phyloP scores from a whole-genome alignment of 2,329 filamentous ascomycete genomes.

The Pestalotiopsis sp. region DNA sequence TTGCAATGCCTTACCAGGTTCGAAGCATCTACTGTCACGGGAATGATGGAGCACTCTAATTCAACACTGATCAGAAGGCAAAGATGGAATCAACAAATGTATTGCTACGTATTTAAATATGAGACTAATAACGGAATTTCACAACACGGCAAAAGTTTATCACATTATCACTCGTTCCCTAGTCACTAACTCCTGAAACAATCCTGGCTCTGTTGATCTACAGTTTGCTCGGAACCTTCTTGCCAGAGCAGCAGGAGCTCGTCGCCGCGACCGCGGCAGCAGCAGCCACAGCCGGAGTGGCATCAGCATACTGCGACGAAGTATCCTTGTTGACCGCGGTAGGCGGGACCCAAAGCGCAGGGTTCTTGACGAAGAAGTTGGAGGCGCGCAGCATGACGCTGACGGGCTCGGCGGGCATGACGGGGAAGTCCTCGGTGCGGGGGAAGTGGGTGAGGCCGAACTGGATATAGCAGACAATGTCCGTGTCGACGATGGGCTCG shows the following conservation, averaged over 20 bases:
- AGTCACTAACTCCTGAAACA: too few relatives aligned
- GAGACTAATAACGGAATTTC: too few relatives aligned
- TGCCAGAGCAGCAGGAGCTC: background rate
- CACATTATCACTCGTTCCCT: too few relatives aligned
- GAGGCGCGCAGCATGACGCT: slow-evolving; percentile 16
- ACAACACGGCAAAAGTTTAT: too few relatives aligned
- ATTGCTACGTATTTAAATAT: background rate
- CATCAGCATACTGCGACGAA: slow-evolving; percentile 10
- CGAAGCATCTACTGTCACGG: too few relatives aligned
- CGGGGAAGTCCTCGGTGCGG: slow-evolving; percentile 55
- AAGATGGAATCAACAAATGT: too few relatives aligned
- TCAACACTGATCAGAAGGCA: too few relatives aligned
- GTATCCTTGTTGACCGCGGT: slow-evolving; percentile 9
- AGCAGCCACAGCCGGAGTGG: background rate
- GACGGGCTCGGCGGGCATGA: slow-evolving; percentile 19
- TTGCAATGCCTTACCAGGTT: too few relatives aligned
- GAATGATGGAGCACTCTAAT: too few relatives aligned
- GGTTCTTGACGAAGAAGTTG: slow-evolving; percentile 18
- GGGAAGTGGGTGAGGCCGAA: slow-evolving; percentile 56
- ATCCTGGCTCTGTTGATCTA: background rate
- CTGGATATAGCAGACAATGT: slow-evolving; percentile 55
- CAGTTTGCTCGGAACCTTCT: background rate
- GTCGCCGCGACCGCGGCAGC: background rate
- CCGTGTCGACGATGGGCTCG: slow-evolving; percentile 55
- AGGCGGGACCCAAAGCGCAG: slow-evolving; percentile 16